These are phyloP conservation scores for Penicillium freii DNA, from an alignment of 2,329 filamentous ascomycete species.

Conservation along the genomic window DNA sequence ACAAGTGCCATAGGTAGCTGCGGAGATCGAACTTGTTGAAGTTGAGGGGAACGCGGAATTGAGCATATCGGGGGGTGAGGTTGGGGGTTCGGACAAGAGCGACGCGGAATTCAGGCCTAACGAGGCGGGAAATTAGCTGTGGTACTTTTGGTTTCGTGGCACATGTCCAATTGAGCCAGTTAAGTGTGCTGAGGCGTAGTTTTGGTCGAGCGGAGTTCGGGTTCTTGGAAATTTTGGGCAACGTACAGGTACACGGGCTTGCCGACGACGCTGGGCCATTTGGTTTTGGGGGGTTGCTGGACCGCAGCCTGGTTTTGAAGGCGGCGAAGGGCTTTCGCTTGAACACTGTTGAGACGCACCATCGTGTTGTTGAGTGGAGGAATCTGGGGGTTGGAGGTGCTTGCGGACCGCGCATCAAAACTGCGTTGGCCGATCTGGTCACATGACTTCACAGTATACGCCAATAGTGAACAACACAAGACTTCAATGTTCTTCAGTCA, in stretches of 20 bases:
- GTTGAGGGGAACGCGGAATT: conserved; percentile 83
- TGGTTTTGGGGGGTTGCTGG: background rate
- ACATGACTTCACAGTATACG: background rate
- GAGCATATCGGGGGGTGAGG: conserved; percentile 75
- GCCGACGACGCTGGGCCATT: conserved; percentile 23
- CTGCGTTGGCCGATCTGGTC: conserved; percentile 3
- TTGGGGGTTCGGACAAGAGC: conserved; percentile 71
- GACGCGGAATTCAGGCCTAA: conserved; percentile 76
- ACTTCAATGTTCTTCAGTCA: background rate
- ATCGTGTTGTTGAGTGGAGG: conserved; percentile 9
- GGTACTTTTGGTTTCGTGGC: background rate
- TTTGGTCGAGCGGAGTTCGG: background rate
- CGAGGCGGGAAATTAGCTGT: background rate
- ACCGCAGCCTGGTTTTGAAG: conserved; percentile 1
- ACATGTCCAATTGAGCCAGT: background rate
- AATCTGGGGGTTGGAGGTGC: conserved; percentile 5
- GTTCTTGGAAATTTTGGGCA: conserved; percentile 11
- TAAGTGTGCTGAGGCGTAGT: background rate
- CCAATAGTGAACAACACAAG: background rate
- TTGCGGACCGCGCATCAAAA: conserved; percentile 9
- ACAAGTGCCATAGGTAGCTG: conserved; percentile 88
- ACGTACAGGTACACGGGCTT: conserved; percentile 59
- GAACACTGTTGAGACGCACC: conserved; percentile 7
- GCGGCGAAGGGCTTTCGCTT: conserved; percentile 1
- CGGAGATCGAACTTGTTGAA: conserved; percentile 97